Evolutionary conservation across 108 stramenopile genomes (phyloP), one percentile per base, ranked within the genome.

Genomic region (Cyclotella baltica): DNA sequence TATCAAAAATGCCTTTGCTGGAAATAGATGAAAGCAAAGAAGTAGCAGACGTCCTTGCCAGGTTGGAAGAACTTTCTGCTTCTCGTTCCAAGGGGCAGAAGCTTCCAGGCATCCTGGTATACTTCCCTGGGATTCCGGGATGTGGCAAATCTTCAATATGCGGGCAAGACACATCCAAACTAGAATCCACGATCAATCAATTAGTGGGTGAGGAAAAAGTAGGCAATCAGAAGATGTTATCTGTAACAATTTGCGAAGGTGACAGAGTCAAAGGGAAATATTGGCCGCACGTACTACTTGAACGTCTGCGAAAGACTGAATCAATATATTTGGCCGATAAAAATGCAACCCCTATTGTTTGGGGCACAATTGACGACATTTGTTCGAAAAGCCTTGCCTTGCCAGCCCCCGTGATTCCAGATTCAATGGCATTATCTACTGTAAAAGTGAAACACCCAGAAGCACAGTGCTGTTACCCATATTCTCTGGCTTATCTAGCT

Each of bases 71-170:
- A 16, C 27, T 36, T 27, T 40, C 51, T 16, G 27, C 40, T 16
- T 23, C 48, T 19, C 37, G 67, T 34, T 13, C 15, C 11, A 28
- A 9, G 43, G 62, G 27, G 0, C 55, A 82, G 9, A 58, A 66
- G 13, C 33, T 59, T 20, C 83, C 78, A n/a, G 92, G 94, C 3
- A 58, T 93, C 0, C 71, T 93, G 1, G 86, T 95, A 13, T 93
- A 87, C 74, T 92, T 95, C 71, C 94, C 94, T 4, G 71, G 70
- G 1, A 91, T 95, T 51, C 94, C 94, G 28, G 94, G 94, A 18
- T 90, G 82, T 36, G 94, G 94, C n/a, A 95, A 95, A 80, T 93
- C 92, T 0, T 80, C 82, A 35, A 8, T 95, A 15, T 76, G 89
- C 36, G 18, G 63, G 47, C 34, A 70, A 46, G 47, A 78, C 70